Conservation (phyloP, 2,329 filamentous ascomycete species). For the Alternaria rosae region DNA sequence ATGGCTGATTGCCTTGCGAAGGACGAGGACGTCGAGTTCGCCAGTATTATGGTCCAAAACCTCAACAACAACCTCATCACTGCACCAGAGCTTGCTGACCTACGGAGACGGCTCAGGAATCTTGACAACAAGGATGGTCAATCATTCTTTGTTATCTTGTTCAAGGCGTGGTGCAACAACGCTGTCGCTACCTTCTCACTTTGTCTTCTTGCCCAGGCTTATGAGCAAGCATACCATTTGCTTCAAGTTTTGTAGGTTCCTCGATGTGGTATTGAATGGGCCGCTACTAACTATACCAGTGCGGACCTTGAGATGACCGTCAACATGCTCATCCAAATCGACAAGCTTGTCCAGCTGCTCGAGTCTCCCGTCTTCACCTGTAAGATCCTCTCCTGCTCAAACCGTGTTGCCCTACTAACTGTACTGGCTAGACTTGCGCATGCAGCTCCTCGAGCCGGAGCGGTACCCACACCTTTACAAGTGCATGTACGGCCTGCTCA, state of each 20-base stretch:
- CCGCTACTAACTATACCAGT: slow-evolving; percentile 58
- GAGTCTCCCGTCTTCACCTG: slow-evolving; percentile 98
- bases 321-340: slow-evolving; percentile 97
- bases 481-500: slow-evolving; percentile 94
- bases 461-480: slow-evolving; percentile 96
- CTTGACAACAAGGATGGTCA: slow-evolving; percentile 94
- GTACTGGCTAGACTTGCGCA: slow-evolving; percentile 74
- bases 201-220: slow-evolving; percentile 93
- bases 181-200: slow-evolving; percentile 97
- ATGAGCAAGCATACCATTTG: slow-evolving; percentile 96
- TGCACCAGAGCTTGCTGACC: slow-evolving; percentile 88
- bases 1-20: slow-evolving; percentile 96
- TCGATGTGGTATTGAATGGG: neutral
- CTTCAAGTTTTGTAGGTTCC: slow-evolving; percentile 85
- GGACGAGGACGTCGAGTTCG: slow-evolving; percentile 97
- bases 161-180: slow-evolving; percentile 98
- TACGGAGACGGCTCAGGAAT: slow-evolving; percentile 88
- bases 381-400: slow-evolving; percentile 54
- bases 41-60: slow-evolving; percentile 99
- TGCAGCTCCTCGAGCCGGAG: slow-evolving; percentile 94
- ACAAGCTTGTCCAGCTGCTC: slow-evolving; percentile 95
- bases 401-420: slow-evolving; percentile 21
- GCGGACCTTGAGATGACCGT: slow-evolving; percentile 99
- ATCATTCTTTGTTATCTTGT: slow-evolving; percentile 91
- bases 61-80: slow-evolving; percentile 99